Percentiles rank a stretch among this genome's conserved stretches.
These are phyloP conservation scores for Murraya koenigii DNA, from an alignment of 345 rosid species.

Conservation along the genomic window DNA sequence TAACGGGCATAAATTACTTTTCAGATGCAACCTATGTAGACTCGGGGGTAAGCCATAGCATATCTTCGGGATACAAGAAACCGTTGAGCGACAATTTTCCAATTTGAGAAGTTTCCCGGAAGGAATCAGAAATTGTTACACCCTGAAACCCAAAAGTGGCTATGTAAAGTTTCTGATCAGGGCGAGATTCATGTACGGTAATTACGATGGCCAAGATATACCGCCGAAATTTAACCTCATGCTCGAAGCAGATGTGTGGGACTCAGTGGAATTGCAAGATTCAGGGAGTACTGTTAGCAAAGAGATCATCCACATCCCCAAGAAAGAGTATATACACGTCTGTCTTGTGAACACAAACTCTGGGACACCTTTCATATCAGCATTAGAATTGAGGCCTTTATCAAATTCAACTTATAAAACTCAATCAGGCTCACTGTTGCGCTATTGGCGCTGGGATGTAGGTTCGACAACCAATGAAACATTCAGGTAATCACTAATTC, in stretches of 20 bases:
- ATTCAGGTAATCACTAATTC: not conserved
- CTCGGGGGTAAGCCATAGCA: not conserved
- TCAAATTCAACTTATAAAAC: not conserved
- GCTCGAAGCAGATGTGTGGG: not conserved
- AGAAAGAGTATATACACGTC: not conserved
- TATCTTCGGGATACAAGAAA: not conserved
- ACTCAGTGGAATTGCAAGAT: not conserved
- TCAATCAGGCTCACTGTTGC: not conserved
- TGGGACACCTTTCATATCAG: slow-evolving; percentile 15
- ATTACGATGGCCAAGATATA: slow-evolving; percentile 3
- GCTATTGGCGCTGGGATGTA: not conserved
- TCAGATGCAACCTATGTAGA: slow-evolving; percentile 12
- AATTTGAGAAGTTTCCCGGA: too few relatives aligned
- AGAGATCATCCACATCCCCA: not conserved
- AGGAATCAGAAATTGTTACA: too few relatives aligned
- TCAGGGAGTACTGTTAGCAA: not conserved
- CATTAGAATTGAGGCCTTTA: slow-evolving; percentile 18
- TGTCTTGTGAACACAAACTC: slow-evolving; percentile 9
- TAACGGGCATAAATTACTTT: slow-evolving; percentile 10
- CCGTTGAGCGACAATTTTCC: too few relatives aligned
- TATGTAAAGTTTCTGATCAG: too few relatives aligned
- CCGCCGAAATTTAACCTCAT: slow-evolving; percentile 6
- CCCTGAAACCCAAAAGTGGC: too few relatives aligned
- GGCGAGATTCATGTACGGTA: slow-evolving; percentile 22
- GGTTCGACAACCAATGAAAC: not conserved